Evolutionary conservation across 2,329 filamentous ascomycete species (phyloP), one percentile per base, ranked within the genome.

Genomic region (Calcarisporium arbuscula): DNA sequence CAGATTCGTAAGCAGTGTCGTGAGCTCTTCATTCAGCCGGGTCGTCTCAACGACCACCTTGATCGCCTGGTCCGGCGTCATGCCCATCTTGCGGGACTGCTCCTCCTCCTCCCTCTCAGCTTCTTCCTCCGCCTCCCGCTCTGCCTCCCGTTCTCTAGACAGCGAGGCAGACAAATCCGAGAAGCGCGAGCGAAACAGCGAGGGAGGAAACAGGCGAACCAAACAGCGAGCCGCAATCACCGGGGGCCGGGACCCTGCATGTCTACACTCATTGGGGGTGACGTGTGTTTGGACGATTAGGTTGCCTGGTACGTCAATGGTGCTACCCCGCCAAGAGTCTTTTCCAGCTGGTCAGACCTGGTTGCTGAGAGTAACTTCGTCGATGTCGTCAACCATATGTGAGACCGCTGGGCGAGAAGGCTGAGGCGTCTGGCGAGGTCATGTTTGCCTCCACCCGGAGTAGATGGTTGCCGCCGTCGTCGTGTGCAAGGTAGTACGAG

Each of bases 21-120:
- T 61, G 22, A 82, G 53, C 40, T 73, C 67, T 14, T 60, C 56
- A 25, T 69, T 70, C 4, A 81, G 53, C 41, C 62, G 63, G 34
- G 44, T 45, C 35, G 54, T 44, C 45, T 62, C 59, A 18, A 47
- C 47, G 18, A 62, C 55, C 18, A 62, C 46, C 44, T 58, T 58
- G 28, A 56, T 58, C 17, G 63, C 61, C 43, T 64, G 53, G 19
- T 38, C 45, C 16, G 44, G 50, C 16, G 53, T 53, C 47, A 64
- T 55, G 25, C 55, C 51, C 41, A 45, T 43, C 35, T 52, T 53
- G 16, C 44, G 40, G 5, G 48, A 49, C 23, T 48, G 48, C 8
- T 56, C 52, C 12, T 48, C 42, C 36, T 50, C 46, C 28, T 45
- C 43, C 19, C 40, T 35, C 38, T 49, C 47, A 11, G 42, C 46